Evolutionary conservation across 768 basidiomycete species (phyloP).

Genomic region (Lactarius indigo): DNA sequence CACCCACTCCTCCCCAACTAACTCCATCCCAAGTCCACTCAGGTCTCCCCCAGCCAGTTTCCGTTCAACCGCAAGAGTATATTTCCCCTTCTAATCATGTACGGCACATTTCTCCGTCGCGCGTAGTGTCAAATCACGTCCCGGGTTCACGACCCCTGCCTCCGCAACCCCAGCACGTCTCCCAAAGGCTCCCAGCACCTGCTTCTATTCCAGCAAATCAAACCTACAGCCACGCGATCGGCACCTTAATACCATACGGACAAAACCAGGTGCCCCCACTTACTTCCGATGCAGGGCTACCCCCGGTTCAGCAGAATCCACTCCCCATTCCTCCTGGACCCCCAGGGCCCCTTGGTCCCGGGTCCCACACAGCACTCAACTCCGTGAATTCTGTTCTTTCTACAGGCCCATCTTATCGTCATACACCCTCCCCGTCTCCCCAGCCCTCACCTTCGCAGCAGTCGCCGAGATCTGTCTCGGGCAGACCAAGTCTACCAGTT

Average conservation of each 20-base stretch:
- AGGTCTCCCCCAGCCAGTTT: slow-evolving; percentile 2
- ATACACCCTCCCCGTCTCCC: slow-evolving; percentile 19
- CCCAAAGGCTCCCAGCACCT: slow-evolving; percentile 10
- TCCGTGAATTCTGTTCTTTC: slow-evolving; percentile 1
- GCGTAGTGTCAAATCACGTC: slow-evolving; percentile 20
- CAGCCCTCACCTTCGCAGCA: slow-evolving; percentile 19
- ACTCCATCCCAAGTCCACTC: slow-evolving; percentile 22
- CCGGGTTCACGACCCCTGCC: slow-evolving; percentile 26
- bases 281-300: slow-evolving; percentile 2
- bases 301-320: slow-evolving; percentile 17
- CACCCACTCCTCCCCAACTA: slow-evolving; percentile 41
- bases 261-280: slow-evolving; percentile 2
- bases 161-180: slow-evolving; percentile 20
- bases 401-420: slow-evolving; percentile 17
- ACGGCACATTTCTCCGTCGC: slow-evolving; percentile 5
- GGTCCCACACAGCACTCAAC: slow-evolving; percentile 15
- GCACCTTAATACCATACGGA: slow-evolving; percentile 1
- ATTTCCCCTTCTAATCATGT: slow-evolving; percentile 11
- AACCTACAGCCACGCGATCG: slow-evolving; percentile 11
- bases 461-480: slow-evolving; percentile 31
- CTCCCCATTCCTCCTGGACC: slow-evolving; percentile 26
- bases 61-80: slow-evolving; percentile 10
- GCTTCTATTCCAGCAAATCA: slow-evolving; percentile 9
- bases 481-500: slow-evolving; percentile 50
- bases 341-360: slow-evolving; percentile 25